Evolutionary conservation across 345 rosid species (phyloP).

Genomic region (Corchorus capsularis): DNA sequence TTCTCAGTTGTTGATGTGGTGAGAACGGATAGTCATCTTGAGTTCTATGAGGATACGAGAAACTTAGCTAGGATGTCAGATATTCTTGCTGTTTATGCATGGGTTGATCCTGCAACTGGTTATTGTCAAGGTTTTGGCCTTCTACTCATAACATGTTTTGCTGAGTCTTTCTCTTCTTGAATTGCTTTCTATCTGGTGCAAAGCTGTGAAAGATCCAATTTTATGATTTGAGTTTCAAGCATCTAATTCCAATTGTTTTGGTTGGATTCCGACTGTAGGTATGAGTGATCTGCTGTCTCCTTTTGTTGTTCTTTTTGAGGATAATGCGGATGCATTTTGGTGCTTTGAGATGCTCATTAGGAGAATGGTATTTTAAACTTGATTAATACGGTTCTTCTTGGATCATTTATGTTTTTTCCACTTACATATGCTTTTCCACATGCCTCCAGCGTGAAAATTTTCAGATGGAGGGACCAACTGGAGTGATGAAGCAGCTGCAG

Average conservation of each 20-base stretch:
- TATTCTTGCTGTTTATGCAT: conserved; percentile 94
- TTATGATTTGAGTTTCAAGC: background rate
- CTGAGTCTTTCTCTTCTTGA: background rate
- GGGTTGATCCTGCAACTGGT: conserved; percentile 96
- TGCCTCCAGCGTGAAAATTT: conserved; percentile 77
- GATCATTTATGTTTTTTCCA: conserved; percentile 23
- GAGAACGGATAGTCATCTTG: conserved; percentile 91
- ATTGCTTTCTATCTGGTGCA: conserved; percentile 9
- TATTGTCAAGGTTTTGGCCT: conserved; percentile 82
- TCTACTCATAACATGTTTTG: conserved; percentile 10
- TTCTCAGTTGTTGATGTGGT: conserved; percentile 90
- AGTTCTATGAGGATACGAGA: conserved; percentile 78
- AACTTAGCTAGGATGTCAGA: conserved; percentile 94
- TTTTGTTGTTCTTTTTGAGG: conserved; percentile 89
- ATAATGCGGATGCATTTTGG: conserved; percentile 96
- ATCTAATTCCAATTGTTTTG: conserved; percentile 17
- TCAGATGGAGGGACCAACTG: conserved; percentile 90
- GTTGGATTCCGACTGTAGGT: conserved; percentile 53
- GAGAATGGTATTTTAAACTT: conserved; percentile 65
- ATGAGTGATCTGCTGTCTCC: conserved; percentile 97
- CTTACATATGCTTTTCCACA: conserved; percentile 23
- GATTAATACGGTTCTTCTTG: conserved; percentile 17
- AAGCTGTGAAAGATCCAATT: conserved; percentile 4
- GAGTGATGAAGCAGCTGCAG: conserved; percentile 87
- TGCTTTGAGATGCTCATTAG: conserved; percentile 97